Conservation (phyloP, 2,329 filamentous ascomycete genomes). For the Phialophora verrucosa region DNA sequence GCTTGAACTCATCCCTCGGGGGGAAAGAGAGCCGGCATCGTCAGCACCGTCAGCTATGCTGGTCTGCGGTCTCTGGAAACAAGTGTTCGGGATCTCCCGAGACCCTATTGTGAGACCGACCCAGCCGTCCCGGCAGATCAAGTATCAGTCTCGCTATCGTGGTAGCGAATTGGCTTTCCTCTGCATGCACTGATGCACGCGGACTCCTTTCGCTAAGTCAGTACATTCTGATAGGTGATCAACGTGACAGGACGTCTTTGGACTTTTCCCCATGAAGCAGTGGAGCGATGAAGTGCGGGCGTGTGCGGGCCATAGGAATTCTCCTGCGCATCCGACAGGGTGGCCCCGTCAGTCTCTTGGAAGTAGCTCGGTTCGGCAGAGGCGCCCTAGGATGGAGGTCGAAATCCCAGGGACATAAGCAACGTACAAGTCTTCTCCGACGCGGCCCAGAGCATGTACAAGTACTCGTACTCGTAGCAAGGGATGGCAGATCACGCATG, state of each 20-base stretch:
- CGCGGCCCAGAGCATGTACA: background rate
- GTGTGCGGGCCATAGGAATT: background rate
- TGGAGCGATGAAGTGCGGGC: background rate
- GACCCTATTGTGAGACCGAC: background rate
- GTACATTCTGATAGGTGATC: background rate
- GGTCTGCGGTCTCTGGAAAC: background rate
- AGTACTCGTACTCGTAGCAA: background rate
- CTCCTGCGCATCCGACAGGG: slow-evolving; percentile 3
- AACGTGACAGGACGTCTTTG: background rate
- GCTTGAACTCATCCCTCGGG: background rate
- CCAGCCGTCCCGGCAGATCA: background rate
- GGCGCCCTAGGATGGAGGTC: background rate
- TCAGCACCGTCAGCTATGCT: background rate
- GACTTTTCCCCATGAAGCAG: background rate
- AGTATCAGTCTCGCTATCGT: background rate
- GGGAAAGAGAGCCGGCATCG: background rate
- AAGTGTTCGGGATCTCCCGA: background rate
- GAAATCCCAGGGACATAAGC: background rate
- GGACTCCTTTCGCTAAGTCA: background rate
- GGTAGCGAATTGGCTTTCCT: background rate
- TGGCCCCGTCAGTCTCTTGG: background rate
- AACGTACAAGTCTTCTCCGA: background rate
- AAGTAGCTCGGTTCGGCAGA: background rate
- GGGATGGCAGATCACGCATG: background rate
- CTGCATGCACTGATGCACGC: background rate